A percentile compares a stretch with the other conserved stretches of the same genome.
These are phyloP conservation scores for Andrographis paniculata DNA, from an alignment of 305 asterid genomes.

Conservation along the genomic window DNA sequence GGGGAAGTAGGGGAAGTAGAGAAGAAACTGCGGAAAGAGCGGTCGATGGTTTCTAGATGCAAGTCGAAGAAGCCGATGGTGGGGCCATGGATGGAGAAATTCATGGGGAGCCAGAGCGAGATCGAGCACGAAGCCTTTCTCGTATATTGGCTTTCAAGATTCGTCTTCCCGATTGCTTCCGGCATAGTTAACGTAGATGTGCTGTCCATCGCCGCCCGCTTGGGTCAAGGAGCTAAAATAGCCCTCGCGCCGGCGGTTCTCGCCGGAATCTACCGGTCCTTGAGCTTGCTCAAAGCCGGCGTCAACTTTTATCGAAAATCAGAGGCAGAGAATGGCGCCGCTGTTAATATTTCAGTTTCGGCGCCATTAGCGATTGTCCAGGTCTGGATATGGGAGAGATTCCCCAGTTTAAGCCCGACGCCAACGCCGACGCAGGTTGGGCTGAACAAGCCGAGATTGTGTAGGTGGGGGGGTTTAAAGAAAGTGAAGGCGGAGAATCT, in stretches of 20 bases:
- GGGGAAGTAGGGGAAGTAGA: not conserved
- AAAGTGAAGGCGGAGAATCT: too few relatives aligned
- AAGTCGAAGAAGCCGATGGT: not conserved
- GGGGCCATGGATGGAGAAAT: constrained; percentile 19
- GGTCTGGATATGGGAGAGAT: constrained; percentile 46
- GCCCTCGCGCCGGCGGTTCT: constrained; percentile 39
- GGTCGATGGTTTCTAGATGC: not conserved
- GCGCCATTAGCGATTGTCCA: constrained; percentile 33
- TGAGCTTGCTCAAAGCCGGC: constrained; percentile 21
- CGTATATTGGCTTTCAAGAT: constrained; percentile 32
- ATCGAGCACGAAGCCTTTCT: constrained; percentile 42
- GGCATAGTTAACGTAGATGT: constrained; percentile 8
- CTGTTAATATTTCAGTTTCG: constrained; percentile 12
- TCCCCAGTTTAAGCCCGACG: constrained; percentile 14
- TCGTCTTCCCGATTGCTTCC: constrained; percentile 30
- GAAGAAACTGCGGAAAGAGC: constrained; percentile 4
- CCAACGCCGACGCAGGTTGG: constrained; percentile 12
- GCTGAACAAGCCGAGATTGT: constrained; percentile 14
- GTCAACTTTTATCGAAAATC: constrained; percentile 1
- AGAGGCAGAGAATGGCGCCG: not conserved
- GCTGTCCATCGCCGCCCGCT: constrained; percentile 23
- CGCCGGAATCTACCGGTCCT: constrained; percentile 25
- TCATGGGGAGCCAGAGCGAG: constrained; percentile 21
- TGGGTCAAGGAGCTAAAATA: constrained; percentile 24
- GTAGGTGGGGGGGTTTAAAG: not conserved